Conservation (phyloP, 495 filamentous ascomycete species). For the Bacidia gigantensis region DNA sequence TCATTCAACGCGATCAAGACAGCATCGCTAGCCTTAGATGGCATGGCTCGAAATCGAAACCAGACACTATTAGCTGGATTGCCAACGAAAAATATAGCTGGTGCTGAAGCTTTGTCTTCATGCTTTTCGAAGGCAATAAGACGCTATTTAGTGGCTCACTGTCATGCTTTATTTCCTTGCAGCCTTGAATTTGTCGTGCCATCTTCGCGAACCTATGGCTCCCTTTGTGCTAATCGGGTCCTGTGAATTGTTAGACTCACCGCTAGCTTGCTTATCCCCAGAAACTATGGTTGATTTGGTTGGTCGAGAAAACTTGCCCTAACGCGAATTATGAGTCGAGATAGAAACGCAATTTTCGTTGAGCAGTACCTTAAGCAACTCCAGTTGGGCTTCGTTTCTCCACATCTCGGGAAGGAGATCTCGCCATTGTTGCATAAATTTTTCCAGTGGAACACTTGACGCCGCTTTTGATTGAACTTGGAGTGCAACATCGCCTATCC, state of each 20-base stretch:
- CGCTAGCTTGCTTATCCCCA: background rate
- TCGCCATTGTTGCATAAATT: constrained; percentile 41
- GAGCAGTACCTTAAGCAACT: constrained; percentile 30
- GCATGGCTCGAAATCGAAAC: constrained; percentile 32
- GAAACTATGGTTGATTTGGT: constrained; percentile 6
- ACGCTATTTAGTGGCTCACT: too few relatives aligned
- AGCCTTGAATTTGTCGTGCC: constrained; percentile 74
- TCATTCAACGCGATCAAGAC: constrained; percentile 46
- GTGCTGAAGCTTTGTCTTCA: constrained; percentile 49
- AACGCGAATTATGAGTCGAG: background rate
- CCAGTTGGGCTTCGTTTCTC: constrained; percentile 36
- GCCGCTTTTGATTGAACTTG: constrained; percentile 27
- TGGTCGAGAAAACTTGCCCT: constrained; percentile 12
- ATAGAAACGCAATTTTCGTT: too few relatives aligned
- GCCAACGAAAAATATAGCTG: constrained; percentile 89
- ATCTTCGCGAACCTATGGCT: constrained; percentile 44
- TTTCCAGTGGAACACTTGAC: constrained; percentile 24
- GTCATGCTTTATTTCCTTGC: constrained; percentile 17
- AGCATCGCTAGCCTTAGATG: constrained; percentile 53
- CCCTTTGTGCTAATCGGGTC: background rate
- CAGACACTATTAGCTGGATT: constrained; percentile 60
- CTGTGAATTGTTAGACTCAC: background rate
- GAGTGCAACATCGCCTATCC: constrained; percentile 40
- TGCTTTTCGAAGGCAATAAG: too few relatives aligned
- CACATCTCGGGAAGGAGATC: constrained; percentile 45